Evolutionary conservation across 495 filamentous ascomycete genomes (phyloP), one percentile per base, ranked within the genome.

Genomic region (Xylaria bambusicola): DNA sequence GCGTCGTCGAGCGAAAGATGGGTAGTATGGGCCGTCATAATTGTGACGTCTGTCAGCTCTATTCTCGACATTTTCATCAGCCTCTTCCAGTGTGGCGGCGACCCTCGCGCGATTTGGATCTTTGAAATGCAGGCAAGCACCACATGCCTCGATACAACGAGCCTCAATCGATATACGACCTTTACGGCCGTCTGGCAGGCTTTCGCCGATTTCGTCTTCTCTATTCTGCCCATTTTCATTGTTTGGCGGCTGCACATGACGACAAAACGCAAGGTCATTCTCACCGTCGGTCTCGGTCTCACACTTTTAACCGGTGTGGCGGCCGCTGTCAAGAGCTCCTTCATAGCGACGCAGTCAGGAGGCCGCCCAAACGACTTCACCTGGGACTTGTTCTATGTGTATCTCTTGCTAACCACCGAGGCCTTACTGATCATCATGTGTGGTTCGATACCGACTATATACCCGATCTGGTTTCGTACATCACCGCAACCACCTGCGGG

Each of bases 11-110:
- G 49, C 13, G 29, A 52, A 38, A 35, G 49, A 35, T 52, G 49
- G 49, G 27, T 52, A 12, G 49, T 52, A 38, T 52, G 49, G 49
- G 49, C 49, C 49, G 21, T 52, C 9, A 52, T 52, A 12, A 26
- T 3, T 2, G 29, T 52, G n/a, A 52, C 27, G 6, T 18, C 21
- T 9, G 35, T 52, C 27, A 52, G 29, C 27, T 52, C 29, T 6
- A 15, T 52, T 17, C 20, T 52, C 49, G 49, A 52, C 49, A 35
- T 52, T 26, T 52, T 35, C 29, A 5, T 52, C 27, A 52, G n/a
- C 21, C 27, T 38, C 17, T 52, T 52, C 49, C 49, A 38, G 29
- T 52, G 49, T 21, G 49, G 49, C 21, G 24, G 49, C 9, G 23
- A 48, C 12, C 49, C 49, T 12, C 27, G 21, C 29, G 29, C 21